Conservation (phyloP, 148 eudicot genomes). For the Pouteria glomerata region DNA sequence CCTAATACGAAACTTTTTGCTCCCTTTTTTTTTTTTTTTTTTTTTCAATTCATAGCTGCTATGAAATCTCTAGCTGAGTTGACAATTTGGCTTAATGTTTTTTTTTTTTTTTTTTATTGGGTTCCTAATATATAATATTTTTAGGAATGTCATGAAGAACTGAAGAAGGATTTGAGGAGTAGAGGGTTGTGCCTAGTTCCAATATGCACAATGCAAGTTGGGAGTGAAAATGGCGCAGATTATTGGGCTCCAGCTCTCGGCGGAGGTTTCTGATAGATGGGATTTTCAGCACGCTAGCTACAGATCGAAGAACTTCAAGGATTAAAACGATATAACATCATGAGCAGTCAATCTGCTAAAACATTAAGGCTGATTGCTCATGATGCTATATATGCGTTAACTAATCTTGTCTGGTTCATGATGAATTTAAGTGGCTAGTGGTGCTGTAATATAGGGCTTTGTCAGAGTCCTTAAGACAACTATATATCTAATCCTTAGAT, state of each 20-base stretch:
- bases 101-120: background rate
- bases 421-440: background rate
- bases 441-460: constrained; percentile 4
- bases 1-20: background rate
- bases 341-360: constrained; percentile 79
- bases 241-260: constrained; percentile 78
- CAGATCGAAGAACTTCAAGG: background rate
- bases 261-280: constrained; percentile 52
- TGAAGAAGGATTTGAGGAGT: constrained; percentile 64
- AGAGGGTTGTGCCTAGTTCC: constrained; percentile 90
- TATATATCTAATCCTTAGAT: background rate
- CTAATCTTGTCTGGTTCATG: too few species aligned
- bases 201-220: constrained; percentile 72
- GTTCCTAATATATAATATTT: background rate
- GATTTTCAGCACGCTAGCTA: constrained; percentile 4
- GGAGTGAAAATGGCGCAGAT: constrained; percentile 82
- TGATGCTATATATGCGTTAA: constrained; percentile 82
- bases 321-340: constrained; percentile 66
- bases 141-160: constrained; percentile 49
- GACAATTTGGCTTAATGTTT: background rate
- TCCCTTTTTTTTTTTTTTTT: background rate
- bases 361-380: constrained; percentile 80
- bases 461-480: constrained; percentile 8
- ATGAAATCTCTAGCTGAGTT: background rate
- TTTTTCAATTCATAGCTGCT: background rate